Evolutionary conservation across 495 filamentous ascomycete genomes (phyloP).

Genomic region (Choiromyces venosus): DNA sequence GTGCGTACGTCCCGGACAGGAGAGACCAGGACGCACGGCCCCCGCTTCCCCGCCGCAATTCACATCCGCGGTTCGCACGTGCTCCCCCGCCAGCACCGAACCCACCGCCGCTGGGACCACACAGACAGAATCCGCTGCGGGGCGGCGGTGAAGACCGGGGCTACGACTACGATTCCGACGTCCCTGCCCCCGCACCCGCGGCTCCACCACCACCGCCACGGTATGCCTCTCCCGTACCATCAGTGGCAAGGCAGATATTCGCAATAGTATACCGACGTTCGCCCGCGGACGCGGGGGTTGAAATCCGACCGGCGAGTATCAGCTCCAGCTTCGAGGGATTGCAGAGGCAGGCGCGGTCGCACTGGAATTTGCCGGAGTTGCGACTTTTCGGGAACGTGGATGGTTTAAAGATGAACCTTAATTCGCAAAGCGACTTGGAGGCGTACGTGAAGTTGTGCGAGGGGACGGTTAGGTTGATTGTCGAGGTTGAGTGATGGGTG

Average conservation of each 20-base stretch:
- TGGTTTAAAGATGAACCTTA: conserved; percentile 28
- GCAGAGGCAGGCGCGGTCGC: conserved; percentile 20
- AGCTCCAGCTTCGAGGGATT: conserved; percentile 18
- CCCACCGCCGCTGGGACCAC: conserved; percentile 6
- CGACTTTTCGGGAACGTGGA: conserved; percentile 22
- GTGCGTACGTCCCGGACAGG: background rate
- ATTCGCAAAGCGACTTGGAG: conserved; percentile 20
- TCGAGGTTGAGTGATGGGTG: conserved; percentile 17
- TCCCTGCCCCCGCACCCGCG: background rate
- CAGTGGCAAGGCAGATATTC: conserved; percentile 16
- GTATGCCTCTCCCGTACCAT: background rate
- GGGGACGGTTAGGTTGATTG: conserved; percentile 21
- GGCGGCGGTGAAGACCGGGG: background rate
- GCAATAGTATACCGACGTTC: conserved; percentile 23
- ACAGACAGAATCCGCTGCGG: conserved; percentile 3
- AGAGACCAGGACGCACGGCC: background rate
- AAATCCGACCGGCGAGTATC: conserved; percentile 26
- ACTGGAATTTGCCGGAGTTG: conserved; percentile 24
- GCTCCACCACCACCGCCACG: conserved; percentile 3
- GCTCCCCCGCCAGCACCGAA: conserved; percentile 24
- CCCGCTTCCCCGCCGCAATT: background rate
- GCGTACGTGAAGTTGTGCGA: conserved; percentile 25
- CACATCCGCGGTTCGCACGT: conserved; percentile 14
- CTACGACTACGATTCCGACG: background rate
- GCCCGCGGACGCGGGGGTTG: conserved; percentile 16